phyloP scores from a whole-genome alignment of 2,329 filamentous ascomycete species.

The Talaromyces albobiverticillius region DNA sequence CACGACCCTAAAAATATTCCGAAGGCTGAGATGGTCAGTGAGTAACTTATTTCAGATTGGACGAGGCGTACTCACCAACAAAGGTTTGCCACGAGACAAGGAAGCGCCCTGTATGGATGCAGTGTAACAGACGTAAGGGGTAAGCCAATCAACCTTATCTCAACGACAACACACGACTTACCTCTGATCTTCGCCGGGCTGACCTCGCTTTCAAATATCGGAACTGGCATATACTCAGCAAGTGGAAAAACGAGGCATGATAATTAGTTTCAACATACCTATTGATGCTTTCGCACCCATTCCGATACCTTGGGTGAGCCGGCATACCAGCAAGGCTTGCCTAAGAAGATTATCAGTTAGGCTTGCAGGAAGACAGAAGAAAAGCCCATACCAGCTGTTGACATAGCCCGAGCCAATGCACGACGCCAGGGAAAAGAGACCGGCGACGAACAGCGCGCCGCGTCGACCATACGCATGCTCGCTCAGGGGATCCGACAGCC shows the following conservation, averaged over 20 bases:
- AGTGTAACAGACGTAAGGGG: conserved; percentile 13
- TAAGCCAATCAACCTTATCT: conserved; percentile 3
- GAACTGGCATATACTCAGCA: no score
- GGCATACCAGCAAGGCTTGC: conserved; percentile 24
- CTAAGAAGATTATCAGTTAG: not conserved
- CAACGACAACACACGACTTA: conserved; percentile 10
- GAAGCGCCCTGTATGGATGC: conserved; percentile 16
- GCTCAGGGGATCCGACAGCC: conserved; percentile 30
- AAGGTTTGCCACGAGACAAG: conserved; percentile 19
- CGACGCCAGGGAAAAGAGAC: conserved; percentile 26
- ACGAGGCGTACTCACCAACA: conserved; percentile 13
- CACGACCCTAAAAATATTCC: conserved; percentile 18
- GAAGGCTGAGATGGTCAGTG: conserved; percentile 4
- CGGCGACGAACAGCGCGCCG: conserved; percentile 27
- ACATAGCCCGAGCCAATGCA: conserved; percentile 27
- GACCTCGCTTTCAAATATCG: conserved; percentile 31
- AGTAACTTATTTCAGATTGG: not conserved
- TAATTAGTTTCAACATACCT: no score
- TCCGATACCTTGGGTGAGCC: conserved; percentile 30
- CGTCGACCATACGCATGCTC: conserved; percentile 28
- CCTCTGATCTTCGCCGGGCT: conserved; percentile 16
- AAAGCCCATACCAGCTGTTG: conserved; percentile 24
- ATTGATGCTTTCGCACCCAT: conserved; percentile 32
- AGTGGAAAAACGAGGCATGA: no score
- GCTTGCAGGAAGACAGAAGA: not conserved